These are phyloP conservation scores for Daldinia sp. DNA, from an alignment of 2,329 filamentous ascomycete species.

Conservation along the genomic window DNA sequence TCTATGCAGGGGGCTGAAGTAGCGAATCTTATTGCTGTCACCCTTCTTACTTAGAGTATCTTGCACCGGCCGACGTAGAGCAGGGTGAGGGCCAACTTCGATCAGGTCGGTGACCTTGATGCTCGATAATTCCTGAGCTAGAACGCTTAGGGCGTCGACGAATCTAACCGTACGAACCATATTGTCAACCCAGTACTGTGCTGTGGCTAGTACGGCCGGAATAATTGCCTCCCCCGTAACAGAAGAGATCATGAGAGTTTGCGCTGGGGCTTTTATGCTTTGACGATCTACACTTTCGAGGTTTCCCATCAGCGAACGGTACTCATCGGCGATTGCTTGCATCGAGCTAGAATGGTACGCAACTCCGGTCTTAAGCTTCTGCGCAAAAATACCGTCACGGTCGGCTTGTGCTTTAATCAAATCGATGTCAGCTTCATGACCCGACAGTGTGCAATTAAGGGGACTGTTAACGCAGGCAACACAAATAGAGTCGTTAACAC, in stretches of 20 bases:
- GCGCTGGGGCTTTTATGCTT: not conserved
- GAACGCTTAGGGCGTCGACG: not conserved
- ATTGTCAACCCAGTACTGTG: slow-evolving; percentile 11
- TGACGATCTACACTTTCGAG: not conserved
- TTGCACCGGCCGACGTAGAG: slow-evolving; percentile 37
- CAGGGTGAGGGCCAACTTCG: slow-evolving; percentile 42
- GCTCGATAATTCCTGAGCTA: not conserved
- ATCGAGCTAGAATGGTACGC: slow-evolving; percentile 41
- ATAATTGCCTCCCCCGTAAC: not conserved
- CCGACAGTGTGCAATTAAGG: slow-evolving; percentile 40
- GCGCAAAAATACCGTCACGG: slow-evolving; percentile 37
- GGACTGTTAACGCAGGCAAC: slow-evolving; percentile 47
- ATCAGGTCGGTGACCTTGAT: slow-evolving; percentile 21
- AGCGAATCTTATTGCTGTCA: not conserved
- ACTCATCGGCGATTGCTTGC: slow-evolving; percentile 26
- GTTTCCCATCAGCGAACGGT: slow-evolving; percentile 15
- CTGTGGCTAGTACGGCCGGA: not conserved
- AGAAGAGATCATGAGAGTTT: slow-evolving; percentile 3
- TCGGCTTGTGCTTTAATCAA: slow-evolving; percentile 33
- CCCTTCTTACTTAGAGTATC: slow-evolving; percentile 6
- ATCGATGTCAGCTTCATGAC: slow-evolving; percentile 30
- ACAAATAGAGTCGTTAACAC: not conserved
- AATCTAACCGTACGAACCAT: not conserved
- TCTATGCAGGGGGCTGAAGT: not conserved
- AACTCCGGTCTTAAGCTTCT: slow-evolving; percentile 39